Conservation (phyloP, 257 asterid species). For the Capsicum rhomboideum region DNA sequence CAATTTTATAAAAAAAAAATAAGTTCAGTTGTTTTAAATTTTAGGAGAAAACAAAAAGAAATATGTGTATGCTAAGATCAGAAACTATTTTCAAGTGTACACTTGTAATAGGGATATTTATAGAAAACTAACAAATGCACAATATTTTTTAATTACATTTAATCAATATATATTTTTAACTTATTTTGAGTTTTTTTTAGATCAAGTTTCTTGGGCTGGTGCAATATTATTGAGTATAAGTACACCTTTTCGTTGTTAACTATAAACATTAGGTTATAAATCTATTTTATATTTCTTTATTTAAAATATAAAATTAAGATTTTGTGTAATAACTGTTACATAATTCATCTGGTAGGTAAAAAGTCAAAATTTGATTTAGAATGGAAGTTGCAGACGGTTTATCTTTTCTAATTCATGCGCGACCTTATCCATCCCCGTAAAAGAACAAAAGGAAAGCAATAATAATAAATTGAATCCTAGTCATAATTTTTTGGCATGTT, state of each 20-base stretch:
- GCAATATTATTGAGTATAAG: not conserved
- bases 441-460: not conserved
- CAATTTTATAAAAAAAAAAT: too few species aligned
- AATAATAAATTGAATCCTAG: not conserved
- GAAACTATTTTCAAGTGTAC: too few species aligned
- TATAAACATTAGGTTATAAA: not conserved
- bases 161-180: not conserved
- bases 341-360: not conserved
- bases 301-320: not conserved
- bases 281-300: not conserved
- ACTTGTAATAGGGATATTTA: too few species aligned
- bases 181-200: not conserved
- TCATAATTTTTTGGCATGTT: not conserved
- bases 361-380: not conserved
- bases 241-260: too few species aligned
- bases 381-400: not conserved
- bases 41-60: too few species aligned
- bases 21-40: too few species aligned
- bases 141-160: too few species aligned
- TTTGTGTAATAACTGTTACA: not conserved
- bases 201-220: not conserved
- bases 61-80: too few species aligned
- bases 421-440: not conserved
- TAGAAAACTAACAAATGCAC: not conserved
- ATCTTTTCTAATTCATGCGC: not conserved